These are phyloP conservation scores for Yamadazyma taylorii DNA, from an alignment of 1,139 yeast species.

Conservation along the genomic window DNA sequence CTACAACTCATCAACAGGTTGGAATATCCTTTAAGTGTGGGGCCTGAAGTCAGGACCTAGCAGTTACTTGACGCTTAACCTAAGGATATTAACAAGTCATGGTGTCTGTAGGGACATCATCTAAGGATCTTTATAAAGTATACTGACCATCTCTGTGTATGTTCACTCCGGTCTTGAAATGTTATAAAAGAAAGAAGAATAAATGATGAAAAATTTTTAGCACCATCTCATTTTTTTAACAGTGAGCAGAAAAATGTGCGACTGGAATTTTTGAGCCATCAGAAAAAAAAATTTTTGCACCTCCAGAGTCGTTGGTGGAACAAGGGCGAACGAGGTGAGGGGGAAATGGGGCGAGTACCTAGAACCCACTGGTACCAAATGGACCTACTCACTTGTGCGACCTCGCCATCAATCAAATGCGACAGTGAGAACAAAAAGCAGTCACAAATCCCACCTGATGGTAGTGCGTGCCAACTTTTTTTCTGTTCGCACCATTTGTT, in stretches of 20 bases:
- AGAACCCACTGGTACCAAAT: no score
- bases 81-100: neutral
- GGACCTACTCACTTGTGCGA: no score
- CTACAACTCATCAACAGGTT: no score
- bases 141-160: conserved; percentile 90
- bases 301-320: no score
- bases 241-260: neutral
- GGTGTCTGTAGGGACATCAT: conserved; percentile 1
- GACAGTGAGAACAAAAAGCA: conserved; percentile 16
- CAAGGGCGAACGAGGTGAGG: no score
- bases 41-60: no score
- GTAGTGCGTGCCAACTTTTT: neutral
- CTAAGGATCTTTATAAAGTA: conserved; percentile 16
- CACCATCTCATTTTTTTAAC: neutral
- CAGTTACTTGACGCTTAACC: no score
- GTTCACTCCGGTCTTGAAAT: conserved; percentile 84
- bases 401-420: no score
- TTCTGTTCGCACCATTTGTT: neutral
- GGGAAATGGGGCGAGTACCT: no score
- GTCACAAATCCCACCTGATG: conserved; percentile 20
- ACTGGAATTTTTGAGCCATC: no score
- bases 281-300: no score
- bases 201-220: conserved; percentile 2
- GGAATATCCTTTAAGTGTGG: no score
- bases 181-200: conserved; percentile 7